phyloP scores from a whole-genome alignment of 306 rosid genomes.

The Ochetophila trinervis region DNA sequence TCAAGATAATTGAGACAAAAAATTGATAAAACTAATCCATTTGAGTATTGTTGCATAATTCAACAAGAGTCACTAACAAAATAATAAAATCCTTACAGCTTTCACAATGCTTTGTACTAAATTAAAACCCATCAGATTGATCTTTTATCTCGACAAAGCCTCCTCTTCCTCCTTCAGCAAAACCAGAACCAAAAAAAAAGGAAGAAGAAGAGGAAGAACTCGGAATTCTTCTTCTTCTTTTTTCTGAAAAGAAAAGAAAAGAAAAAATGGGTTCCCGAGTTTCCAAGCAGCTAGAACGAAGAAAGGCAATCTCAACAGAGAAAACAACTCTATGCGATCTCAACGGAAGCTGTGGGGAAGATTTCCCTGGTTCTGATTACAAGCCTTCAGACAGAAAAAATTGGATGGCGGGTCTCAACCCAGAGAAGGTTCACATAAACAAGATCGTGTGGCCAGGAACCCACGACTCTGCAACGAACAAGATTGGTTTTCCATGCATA shows the following conservation, averaged over 20 bases:
- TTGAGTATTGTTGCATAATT: background rate
- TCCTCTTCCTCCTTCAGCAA: background rate
- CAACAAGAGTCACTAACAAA: background rate
- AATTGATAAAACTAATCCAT: background rate
- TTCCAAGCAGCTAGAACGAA: constrained; percentile 50
- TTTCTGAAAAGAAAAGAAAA: too few species aligned
- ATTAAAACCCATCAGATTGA: constrained; percentile 4
- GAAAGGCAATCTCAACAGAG: constrained; percentile 48
- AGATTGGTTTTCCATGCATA: constrained; percentile 63
- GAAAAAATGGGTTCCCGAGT: constrained; percentile 73
- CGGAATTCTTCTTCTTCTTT: constrained; percentile 7
- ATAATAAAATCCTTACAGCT: background rate
- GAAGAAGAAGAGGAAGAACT: constrained; percentile 7
- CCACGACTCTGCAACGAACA: constrained; percentile 83
- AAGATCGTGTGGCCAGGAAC: constrained; percentile 91
- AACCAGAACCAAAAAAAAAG: background rate
- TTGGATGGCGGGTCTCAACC: constrained; percentile 64
- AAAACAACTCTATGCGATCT: constrained; percentile 52
- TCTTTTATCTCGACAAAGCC: background rate
- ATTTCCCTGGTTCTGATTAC: constrained; percentile 60
- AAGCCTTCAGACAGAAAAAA: constrained; percentile 61
- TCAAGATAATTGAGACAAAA: constrained; percentile 3
- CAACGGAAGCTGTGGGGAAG: constrained; percentile 29
- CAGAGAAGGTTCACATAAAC: constrained; percentile 43
- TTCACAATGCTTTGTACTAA: constrained; percentile 33